These are phyloP conservation scores for Cercospora zeina DNA, from an alignment of 2,329 filamentous ascomycete genomes.

Conservation along the genomic window DNA sequence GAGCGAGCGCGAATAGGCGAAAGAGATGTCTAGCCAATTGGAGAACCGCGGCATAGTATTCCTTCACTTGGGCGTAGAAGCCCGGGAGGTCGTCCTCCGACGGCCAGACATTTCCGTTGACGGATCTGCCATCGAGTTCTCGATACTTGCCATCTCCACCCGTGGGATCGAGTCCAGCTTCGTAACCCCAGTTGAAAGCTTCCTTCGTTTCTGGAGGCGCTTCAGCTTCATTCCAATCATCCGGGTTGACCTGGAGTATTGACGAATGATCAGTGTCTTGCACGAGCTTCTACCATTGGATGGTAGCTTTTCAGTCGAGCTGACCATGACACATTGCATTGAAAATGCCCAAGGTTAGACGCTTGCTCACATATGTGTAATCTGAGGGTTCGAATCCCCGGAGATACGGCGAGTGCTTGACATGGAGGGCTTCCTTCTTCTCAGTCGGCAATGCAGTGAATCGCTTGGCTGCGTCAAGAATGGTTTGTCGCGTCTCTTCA, in stretches of 20 bases:
- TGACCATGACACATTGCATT: not conserved
- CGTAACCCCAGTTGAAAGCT: constrained; percentile 49
- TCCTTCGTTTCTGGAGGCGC: constrained; percentile 45
- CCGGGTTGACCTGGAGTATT: constrained; percentile 38
- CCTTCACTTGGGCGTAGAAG: constrained; percentile 42
- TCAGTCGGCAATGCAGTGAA: constrained; percentile 40
- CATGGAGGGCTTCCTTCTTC: constrained; percentile 45
- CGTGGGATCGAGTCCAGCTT: constrained; percentile 42
- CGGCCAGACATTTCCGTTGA: constrained; percentile 46
- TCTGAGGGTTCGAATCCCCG: constrained; percentile 47
- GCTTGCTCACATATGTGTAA: constrained; percentile 38
- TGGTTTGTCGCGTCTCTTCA: constrained; percentile 32
- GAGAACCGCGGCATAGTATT: constrained; percentile 45
- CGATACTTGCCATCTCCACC: constrained; percentile 47
- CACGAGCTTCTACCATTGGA: not conserved
- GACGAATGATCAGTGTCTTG: not conserved
- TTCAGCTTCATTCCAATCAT: constrained; percentile 31
- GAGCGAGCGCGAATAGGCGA: constrained; percentile 45
- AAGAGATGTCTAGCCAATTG: constrained; percentile 46
- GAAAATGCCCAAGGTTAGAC: not conserved
- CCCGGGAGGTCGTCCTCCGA: constrained; percentile 43
- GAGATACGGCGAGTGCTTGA: constrained; percentile 44
- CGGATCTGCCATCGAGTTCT: constrained; percentile 44
- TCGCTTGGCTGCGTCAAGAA: constrained; percentile 43
- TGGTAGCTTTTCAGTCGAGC: not conserved